These are phyloP conservation scores for Nyssa sinensis DNA, from an alignment of 148 eudicot genomes.

Conservation along the genomic window DNA sequence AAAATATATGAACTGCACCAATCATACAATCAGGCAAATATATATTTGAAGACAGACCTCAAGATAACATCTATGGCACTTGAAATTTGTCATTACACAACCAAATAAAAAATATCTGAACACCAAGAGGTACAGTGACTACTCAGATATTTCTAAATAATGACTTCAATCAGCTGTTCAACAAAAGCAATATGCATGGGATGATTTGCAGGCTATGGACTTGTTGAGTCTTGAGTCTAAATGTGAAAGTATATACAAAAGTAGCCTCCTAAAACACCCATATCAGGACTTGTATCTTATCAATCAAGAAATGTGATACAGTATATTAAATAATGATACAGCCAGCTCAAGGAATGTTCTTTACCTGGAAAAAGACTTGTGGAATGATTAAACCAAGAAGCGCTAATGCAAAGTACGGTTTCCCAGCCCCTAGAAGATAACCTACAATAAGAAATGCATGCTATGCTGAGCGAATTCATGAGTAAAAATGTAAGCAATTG, in stretches of 20 bases:
- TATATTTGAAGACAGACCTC: too few species aligned
- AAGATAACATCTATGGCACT: too few species aligned
- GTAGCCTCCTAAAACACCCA: neutral
- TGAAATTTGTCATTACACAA: too few species aligned
- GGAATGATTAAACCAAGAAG: constrained; percentile 72
- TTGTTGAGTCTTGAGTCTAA: neutral
- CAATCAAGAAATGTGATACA: neutral
- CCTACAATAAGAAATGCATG: constrained; percentile 43
- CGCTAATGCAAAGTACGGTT: constrained; percentile 80
- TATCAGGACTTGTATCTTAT: neutral
- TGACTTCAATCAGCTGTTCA: neutral
- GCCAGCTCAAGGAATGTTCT: neutral
- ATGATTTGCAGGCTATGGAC: neutral
- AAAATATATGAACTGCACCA: too few species aligned
- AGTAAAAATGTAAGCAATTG: neutral
- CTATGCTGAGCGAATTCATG: constrained; percentile 12
- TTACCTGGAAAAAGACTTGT: constrained; percentile 94
- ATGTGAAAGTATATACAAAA: constrained; percentile 2
- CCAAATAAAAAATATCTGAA: too few species aligned
- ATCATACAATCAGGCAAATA: too few species aligned
- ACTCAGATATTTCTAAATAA: too few species aligned
- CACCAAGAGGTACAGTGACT: too few species aligned
- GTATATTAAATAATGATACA: neutral
- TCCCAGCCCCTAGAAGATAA: constrained; percentile 85
- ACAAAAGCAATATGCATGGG: neutral